Evolutionary conservation across 495 filamentous ascomycete genomes (phyloP), one percentile per base, ranked within the genome.

Genomic region (Evernia prunastri): DNA sequence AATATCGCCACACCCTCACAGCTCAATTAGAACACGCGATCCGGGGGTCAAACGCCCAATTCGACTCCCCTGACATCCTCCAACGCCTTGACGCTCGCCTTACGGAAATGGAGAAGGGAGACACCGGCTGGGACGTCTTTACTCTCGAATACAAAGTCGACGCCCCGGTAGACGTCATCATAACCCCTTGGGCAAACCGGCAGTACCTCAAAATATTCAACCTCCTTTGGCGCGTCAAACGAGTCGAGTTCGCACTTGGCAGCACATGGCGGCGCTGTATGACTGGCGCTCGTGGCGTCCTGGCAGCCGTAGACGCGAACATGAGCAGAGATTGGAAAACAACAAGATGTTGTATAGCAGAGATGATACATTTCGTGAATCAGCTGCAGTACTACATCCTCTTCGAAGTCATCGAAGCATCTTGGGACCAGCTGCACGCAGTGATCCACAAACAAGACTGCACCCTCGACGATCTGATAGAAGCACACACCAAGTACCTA

Each of bases 131-230:
- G 95, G 95, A 99, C 73, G 96, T 94, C 74, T 99, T 99, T 76
- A 99, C 95, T 1, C 83, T 99, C 36, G 95, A 99, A 73, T 99
- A 99, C 78, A 96, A 96, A 74, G 92, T 97, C 63, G 94, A 97
- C 72, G 90, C 94, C 12, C 95, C 95, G 0, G 90, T 97, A 31
- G 95, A 99, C 71, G 94, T 97, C 59, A 91, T 99, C 60, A 92
- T 99, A 17, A 97, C 93, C 1, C 89, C 92, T 1, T 96, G 90
- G 84, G 91, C 89, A 42, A 93, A 89, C 61, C 90, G 90, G 4
- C 92, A 97, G 72, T 99, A 99, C 73, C 87, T 99, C 65, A 97
- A 97, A 70, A 89, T 97, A 35, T 99, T 99, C 85, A 99, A 99
- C 73, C 96, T 99, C 74, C 85, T 99, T 6, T 99, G 95, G 95